Conservation (phyloP, 1,284 basidiomycete species). For the Cutaneotrichosporon curvatum region DNA sequence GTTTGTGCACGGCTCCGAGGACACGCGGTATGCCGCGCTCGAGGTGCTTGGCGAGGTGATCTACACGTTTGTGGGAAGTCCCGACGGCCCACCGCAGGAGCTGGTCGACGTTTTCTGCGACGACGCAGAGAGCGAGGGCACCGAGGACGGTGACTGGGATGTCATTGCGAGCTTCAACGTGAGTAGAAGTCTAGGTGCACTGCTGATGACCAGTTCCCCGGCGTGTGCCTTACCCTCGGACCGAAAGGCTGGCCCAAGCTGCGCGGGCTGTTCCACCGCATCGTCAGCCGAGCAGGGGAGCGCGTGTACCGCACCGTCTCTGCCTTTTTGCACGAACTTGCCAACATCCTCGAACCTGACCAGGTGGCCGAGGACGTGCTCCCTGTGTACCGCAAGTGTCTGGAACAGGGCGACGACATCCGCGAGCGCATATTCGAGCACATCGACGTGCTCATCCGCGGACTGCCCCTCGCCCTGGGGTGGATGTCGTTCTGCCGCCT, state of each 20-base stretch:
- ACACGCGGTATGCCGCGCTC: conserved; percentile 73
- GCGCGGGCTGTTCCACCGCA: conserved; percentile 59
- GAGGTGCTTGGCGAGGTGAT: conserved; percentile 89
- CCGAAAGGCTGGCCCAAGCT: conserved; percentile 68
- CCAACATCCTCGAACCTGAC: conserved; percentile 70
- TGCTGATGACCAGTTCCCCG: conserved; percentile 56
- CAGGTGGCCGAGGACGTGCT: conserved; percentile 65
- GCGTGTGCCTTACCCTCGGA: conserved; percentile 80
- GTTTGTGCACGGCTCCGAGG: conserved; percentile 61
- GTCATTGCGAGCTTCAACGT: conserved; percentile 85
- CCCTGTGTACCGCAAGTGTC: conserved; percentile 61
- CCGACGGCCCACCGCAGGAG: conserved; percentile 64
- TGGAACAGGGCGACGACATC: conserved; percentile 61
- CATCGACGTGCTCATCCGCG: conserved; percentile 55
- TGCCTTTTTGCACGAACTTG: conserved; percentile 82
- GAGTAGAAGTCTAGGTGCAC: conserved; percentile 14
- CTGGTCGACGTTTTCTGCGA: conserved; percentile 68
- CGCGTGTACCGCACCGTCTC: conserved; percentile 52
- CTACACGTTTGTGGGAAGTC: conserved; percentile 67
- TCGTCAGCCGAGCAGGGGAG: conserved; percentile 52
- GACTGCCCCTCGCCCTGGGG: conserved; percentile 52
- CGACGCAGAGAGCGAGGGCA: conserved; percentile 14
- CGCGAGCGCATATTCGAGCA: conserved; percentile 57
- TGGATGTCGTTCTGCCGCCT: conserved; percentile 55
- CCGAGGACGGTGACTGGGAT: conserved; percentile 60